phyloP scores from a whole-genome alignment of 805 yeast species.

The Groenewaldozyma salmanticensis region DNA sequence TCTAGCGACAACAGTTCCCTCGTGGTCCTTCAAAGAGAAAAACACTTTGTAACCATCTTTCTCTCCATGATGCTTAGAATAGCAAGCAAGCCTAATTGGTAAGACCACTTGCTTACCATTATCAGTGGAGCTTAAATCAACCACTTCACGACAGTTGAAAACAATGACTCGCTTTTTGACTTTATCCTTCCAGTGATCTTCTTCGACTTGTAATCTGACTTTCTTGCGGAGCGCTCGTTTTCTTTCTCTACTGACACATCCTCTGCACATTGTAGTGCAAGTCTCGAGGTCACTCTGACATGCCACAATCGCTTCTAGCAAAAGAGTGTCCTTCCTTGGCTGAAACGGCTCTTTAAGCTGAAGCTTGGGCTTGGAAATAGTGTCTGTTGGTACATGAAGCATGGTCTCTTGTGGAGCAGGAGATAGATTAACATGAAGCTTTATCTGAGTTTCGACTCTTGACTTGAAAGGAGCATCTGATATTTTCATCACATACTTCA shows the following conservation, averaged over 20 bases:
- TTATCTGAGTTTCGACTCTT: conserved; percentile 93
- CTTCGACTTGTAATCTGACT: conserved; percentile 60
- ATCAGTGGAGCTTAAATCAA: conserved; percentile 36
- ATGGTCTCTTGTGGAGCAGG: conserved; percentile 71
- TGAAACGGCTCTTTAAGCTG: conserved; percentile 38
- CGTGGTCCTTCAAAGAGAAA: conserved; percentile 47
- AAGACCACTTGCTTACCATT: conserved; percentile 29
- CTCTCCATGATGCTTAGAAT: conserved; percentile 92
- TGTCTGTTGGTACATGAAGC: conserved; percentile 75
- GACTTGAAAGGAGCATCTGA: conserved; percentile 67
- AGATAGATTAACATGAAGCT: conserved; percentile 52
- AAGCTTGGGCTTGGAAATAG: conserved; percentile 78
- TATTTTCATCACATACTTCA: conserved; percentile 25
- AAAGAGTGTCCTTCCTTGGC: conserved; percentile 22
- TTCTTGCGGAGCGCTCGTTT: conserved; percentile 91
- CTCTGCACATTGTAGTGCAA: conserved; percentile 70
- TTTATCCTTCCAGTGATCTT: conserved; percentile 69
- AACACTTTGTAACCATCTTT: conserved; percentile 63
- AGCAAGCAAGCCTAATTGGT: conserved; percentile 44
- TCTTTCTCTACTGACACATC: conserved; percentile 87
- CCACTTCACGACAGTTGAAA: conserved; percentile 83
- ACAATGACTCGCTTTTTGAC: conserved; percentile 75
- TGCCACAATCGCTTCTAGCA: conserved; percentile 72
- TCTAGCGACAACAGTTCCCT: conserved; percentile 60
- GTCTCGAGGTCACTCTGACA: conserved; percentile 34